Evolutionary conservation across 1,284 basidiomycete species (phyloP), one percentile per base, ranked within the genome.

Genomic region (Ceratorhiza oryzae-sativae): DNA sequence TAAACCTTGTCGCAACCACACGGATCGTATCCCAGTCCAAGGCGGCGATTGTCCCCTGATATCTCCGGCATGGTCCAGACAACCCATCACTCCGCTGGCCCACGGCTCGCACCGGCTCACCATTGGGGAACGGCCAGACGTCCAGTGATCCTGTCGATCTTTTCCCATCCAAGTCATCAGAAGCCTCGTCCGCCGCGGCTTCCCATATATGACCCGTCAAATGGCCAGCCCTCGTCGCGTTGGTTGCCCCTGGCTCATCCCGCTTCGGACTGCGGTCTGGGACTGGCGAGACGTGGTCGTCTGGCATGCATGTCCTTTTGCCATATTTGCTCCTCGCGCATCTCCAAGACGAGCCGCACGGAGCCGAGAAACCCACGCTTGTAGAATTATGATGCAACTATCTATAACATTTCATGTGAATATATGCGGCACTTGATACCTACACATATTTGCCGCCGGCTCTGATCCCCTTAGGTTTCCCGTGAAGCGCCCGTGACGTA

Each of bases 121-220:
- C 13, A 18, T 20, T 34, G 53, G 30, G 53, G 49, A 30, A 23
- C 18, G 8, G 25, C 49, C 1, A 9, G 8, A 23, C 34, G 63
- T 41, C 68, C 41, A 60, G 58, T 45, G 36, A 48, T 70, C 65
- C 18, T 32, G 53, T 59, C 56, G 56, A 71, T 71, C 68, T 71
- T 71, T 59, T 59, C 68, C 68, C 68, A 71, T 71, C 68, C 20
- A 39, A 46, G 56, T 27, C 39, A 60, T 71, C 68, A 15, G 20
- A 15, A 23, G 41, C 12, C 41, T 20, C 18, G n/a, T 4, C 25
- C 53, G 20, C 32, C 32, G 45, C 42, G 41, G 32, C 68, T 25
- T 60, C 45, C 68, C 27, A 27, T 13, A 49, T 25, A 23, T 42
- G 51, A 42, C 23, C 51, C n/a, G n/a, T 53, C 30, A 34, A 46